These are phyloP conservation scores for Hymenoscyphus fraxineus DNA, from an alignment of 2,329 filamentous ascomycete genomes.

Conservation along the genomic window DNA sequence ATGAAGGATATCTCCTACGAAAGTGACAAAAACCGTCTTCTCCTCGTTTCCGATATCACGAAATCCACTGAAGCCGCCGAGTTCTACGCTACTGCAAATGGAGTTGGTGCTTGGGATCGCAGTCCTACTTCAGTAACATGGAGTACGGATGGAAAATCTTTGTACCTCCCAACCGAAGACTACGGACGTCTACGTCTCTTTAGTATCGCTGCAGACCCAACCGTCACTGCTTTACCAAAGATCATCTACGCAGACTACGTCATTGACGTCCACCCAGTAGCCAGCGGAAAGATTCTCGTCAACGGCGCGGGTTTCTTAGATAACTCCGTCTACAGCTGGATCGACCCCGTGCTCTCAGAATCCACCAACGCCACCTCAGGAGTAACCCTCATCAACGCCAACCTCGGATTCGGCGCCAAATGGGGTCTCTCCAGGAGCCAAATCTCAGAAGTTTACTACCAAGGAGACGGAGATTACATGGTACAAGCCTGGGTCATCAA, in stretches of 20 bases:
- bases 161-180: constrained; percentile 70
- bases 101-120: constrained; percentile 56
- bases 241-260: constrained; percentile 17
- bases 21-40: constrained; percentile 66
- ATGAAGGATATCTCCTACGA: constrained; percentile 77
- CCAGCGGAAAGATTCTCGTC: constrained; percentile 47
- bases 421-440: constrained; percentile 21
- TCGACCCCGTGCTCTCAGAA: constrained; percentile 23
- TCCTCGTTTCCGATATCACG: constrained; percentile 58
- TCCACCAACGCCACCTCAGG: constrained; percentile 22
- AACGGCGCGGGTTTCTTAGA: constrained; percentile 64
- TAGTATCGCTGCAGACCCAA: constrained; percentile 49
- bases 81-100: constrained; percentile 56
- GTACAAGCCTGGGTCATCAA: constrained; percentile 55
- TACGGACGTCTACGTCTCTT: constrained; percentile 58
- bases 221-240: constrained; percentile 13
- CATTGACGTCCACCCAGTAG: constrained; percentile 13
- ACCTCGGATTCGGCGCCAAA: constrained; percentile 20
- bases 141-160: constrained; percentile 53
- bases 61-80: constrained; percentile 53
- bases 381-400: constrained; percentile 21
- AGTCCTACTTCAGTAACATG: constrained; percentile 52
- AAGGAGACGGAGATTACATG: constrained; percentile 24
- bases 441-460: constrained; percentile 27
- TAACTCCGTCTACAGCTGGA: constrained; percentile 63